A percentile compares a stretch with the other conserved stretches of the same genome.
Evolutionary conservation across 805 yeast species (phyloP).

Genomic region (Alloascoidea africana): DNA sequence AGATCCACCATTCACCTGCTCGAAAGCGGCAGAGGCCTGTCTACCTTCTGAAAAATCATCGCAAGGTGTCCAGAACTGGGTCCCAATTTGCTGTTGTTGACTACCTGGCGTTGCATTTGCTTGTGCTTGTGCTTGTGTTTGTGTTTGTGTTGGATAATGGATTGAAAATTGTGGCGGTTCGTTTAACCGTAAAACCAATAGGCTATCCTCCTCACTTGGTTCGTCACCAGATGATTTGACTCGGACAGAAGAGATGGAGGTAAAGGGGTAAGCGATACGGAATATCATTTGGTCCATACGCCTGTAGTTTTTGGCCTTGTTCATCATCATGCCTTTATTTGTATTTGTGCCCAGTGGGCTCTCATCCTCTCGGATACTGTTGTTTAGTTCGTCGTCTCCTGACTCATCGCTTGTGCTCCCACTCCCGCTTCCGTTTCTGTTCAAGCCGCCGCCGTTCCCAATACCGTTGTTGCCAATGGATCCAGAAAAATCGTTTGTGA

Average conservation of each 20-base stretch:
- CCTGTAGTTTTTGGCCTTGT: no score
- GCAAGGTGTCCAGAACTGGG: neutral
- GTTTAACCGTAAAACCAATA: neutral
- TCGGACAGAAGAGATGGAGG: neutral
- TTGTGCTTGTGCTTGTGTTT: no score
- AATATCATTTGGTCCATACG: constrained; percentile 1
- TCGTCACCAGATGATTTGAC: neutral
- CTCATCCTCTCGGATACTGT: neutral
- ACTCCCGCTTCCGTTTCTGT: no score
- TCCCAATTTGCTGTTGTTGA: no score
- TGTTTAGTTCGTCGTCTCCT: neutral
- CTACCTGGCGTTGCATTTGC: no score
- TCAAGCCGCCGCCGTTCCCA: no score
- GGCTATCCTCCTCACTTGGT: neutral
- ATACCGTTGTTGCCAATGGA: no score
- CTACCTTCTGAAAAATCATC: constrained; percentile 1
- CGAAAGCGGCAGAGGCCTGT: constrained; percentile 1
- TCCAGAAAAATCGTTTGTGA: neutral
- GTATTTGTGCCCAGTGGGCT: neutral
- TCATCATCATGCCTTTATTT: no score
- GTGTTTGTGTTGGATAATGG: no score
- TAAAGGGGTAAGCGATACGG: neutral
- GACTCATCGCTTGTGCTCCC: neutral
- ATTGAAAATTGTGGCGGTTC: neutral
- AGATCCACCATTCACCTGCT: constrained; percentile 1